These are phyloP conservation scores for Phragmites australis DNA, from an alignment of 176 grass and related monocot species.

Conservation along the genomic window DNA sequence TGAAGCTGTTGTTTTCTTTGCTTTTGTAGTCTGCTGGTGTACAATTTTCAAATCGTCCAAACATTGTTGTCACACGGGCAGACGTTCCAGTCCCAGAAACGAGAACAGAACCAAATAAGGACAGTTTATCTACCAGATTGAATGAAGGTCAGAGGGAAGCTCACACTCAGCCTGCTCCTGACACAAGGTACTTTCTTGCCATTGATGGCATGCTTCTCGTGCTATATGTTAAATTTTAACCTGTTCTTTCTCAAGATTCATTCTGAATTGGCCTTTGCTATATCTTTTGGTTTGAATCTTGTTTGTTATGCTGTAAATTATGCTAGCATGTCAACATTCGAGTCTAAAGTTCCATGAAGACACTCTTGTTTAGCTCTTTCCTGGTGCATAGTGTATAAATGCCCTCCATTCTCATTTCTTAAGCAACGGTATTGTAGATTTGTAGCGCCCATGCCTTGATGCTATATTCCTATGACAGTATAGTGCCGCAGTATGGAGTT, in stretches of 20 bases:
- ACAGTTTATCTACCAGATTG: conserved; percentile 44
- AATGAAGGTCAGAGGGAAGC: conserved; percentile 53
- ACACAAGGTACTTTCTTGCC: conserved; percentile 61
- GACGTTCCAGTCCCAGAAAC: conserved; percentile 45
- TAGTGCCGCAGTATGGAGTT: neutral
- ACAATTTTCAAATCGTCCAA: conserved; percentile 63
- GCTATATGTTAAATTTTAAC: neutral
- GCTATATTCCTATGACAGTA: neutral
- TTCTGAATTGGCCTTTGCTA: neutral
- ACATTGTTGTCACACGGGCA: conserved; percentile 53
- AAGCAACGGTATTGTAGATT: neutral
- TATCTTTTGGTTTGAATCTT: neutral
- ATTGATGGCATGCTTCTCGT: neutral
- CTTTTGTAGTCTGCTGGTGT: conserved; percentile 67
- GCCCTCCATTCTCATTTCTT: neutral
- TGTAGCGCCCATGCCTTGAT: neutral
- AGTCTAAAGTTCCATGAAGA: neutral
- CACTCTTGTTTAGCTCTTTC: neutral
- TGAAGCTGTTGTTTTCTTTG: conserved; percentile 40
- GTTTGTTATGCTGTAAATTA: neutral
- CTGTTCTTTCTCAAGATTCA: neutral
- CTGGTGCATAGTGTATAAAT: neutral
- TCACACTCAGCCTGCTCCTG: conserved; percentile 45
- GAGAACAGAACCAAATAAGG: conserved; percentile 32
- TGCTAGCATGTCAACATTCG: neutral